Evolutionary conservation across 2,329 filamentous ascomycete species (phyloP), one percentile per base, ranked within the genome.

Genomic region (Sclerotinia minor): DNA sequence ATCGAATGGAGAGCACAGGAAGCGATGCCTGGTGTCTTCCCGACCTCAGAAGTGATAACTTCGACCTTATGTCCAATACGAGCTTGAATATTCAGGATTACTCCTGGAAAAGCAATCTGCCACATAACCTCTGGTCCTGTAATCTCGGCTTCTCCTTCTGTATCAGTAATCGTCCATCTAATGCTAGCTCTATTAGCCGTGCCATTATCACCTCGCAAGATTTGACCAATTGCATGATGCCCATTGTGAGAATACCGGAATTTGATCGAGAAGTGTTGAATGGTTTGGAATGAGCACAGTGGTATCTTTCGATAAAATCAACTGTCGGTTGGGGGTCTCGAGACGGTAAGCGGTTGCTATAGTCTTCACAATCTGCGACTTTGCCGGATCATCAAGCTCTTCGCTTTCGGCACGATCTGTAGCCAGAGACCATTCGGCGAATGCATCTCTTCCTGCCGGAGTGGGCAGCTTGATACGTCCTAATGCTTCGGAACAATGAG

Each of bases 211-310:
- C 47, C 19, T 65, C n/a, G 11, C 50, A 35, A 44, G 44, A 53
- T 53, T 69, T 69, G 35, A 80, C 67, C 19, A 75, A 77, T 15
- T 74, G 77, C 6, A 76, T 50, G 2, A 74, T 77, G 24, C 76
- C 78, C 29, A 64, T 75, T n/a, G 72, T 64, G 1, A 80, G 74
- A 2, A 67, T 68, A 0, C 79, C 79, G 19, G 69, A 41, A 79
- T 74, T 41, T 78, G 73, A 61, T 80, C 79, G 11, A 79, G 76
- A 2, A 73, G 50, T 6, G 76, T 78, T 19, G 66, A 70, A 24
- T 71, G 67, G 3, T 68, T 67, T 2, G 73, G 71, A 24, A 75
- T 66, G 19, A 75, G 54, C 5, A 77, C 32, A 72, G 69, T 2
- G 61, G 2, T 13, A 21, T 45, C 9, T 15, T 17, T 45, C n/a